Conservation (phyloP, 257 asterid species). For the Lithospermum erythrorhizon region DNA sequence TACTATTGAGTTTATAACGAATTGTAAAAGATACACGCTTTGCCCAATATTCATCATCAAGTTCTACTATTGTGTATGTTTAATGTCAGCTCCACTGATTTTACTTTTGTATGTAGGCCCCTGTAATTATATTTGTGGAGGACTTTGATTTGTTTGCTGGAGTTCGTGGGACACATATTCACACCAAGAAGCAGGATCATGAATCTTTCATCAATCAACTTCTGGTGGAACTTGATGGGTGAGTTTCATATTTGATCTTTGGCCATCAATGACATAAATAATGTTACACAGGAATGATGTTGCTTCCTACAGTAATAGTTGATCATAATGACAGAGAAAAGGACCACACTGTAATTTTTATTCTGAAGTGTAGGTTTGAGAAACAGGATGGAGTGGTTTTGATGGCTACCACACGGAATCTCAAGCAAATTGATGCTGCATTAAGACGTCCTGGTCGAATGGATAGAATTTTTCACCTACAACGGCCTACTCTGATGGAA, state of each 20-base stretch:
- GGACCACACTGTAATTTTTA: not conserved
- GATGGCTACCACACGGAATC: constrained; percentile 95
- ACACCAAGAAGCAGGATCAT: constrained; percentile 87
- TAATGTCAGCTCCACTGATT: too few species aligned
- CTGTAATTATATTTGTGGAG: constrained; percentile 95
- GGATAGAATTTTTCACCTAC: constrained; percentile 97
- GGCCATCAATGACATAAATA: not conserved
- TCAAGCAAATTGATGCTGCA: constrained; percentile 82
- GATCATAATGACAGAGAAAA: too few species aligned
- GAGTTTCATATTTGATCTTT: constrained; percentile 9
- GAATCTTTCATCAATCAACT: constrained; percentile 99
- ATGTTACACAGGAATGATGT: too few species aligned
- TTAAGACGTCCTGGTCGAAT: constrained; percentile 96
- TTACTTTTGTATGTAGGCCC: constrained; percentile 53
- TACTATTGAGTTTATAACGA: too few species aligned
- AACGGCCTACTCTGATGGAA: constrained; percentile 75
- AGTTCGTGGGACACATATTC: constrained; percentile 81
- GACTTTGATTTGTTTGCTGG: constrained; percentile 99
- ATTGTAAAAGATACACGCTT: too few species aligned
- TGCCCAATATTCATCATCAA: too few species aligned
- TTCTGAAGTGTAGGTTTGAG: constrained; percentile 56
- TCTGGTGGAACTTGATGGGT: constrained; percentile 99
- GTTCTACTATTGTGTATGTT: too few species aligned
- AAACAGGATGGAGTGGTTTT: constrained; percentile 97
- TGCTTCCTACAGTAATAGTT: too few species aligned